Percentiles rank a stretch among this genome's conserved stretches.
These are phyloP conservation scores for Ceriops tagal DNA, from an alignment of 345 rosid species.

Conservation along the genomic window DNA sequence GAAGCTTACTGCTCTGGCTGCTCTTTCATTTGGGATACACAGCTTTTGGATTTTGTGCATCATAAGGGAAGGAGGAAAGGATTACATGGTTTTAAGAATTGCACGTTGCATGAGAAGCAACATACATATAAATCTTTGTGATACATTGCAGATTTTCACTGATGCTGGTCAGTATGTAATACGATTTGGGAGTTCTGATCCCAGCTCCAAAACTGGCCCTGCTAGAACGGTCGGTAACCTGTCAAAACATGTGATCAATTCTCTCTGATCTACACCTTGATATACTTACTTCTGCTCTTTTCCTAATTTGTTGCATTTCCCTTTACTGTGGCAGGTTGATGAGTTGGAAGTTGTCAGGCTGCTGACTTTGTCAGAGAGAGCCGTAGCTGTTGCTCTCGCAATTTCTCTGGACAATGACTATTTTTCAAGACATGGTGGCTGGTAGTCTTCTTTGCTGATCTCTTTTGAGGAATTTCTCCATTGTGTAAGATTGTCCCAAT, in stretches of 20 bases:
- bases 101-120: not conserved
- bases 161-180: slow-evolving; percentile 99
- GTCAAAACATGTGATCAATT: not conserved
- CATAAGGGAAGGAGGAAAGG: not conserved
- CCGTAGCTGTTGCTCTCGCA: slow-evolving; percentile 77
- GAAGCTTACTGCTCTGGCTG: too few relatives aligned
- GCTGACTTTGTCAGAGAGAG: slow-evolving; percentile 75
- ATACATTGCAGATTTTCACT: slow-evolving; percentile 63
- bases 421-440: slow-evolving; percentile 92
- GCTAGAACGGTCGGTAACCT: slow-evolving; percentile 59
- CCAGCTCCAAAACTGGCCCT: slow-evolving; percentile 47
- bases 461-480: not conserved
- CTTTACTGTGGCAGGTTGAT: slow-evolving; percentile 44
- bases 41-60: not conserved
- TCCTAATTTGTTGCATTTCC: slow-evolving; percentile 5
- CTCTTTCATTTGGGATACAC: too few relatives aligned
- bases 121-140: not conserved
- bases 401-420: slow-evolving; percentile 92
- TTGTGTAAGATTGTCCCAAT: not conserved
- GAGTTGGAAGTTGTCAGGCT: slow-evolving; percentile 73
- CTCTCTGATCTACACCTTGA: not conserved
- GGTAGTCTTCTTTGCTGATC: slow-evolving; percentile 32
- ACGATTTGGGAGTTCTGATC: slow-evolving; percentile 78
- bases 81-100: not conserved
- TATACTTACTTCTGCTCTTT: not conserved